These are phyloP conservation scores for Gynostemma pentaphyllum DNA, from an alignment of 306 rosid genomes.

Conservation along the genomic window DNA sequence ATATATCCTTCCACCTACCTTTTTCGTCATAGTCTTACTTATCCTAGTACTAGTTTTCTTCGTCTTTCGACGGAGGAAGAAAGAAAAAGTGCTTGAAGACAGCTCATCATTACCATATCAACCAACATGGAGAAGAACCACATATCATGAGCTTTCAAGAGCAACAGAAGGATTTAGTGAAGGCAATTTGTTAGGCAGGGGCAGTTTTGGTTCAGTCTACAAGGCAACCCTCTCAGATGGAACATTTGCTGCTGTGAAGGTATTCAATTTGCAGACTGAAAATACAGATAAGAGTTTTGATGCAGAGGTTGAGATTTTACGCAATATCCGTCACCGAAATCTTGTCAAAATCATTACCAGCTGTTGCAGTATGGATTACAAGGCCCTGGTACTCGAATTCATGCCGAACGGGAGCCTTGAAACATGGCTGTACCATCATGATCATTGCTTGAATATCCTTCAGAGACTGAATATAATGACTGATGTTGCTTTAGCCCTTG, in stretches of 20 bases:
- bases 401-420: constrained; percentile 16
- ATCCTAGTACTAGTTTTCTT: neutral
- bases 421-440: neutral
- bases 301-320: neutral
- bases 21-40: neutral
- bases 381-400: constrained; percentile 14
- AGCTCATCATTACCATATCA: neutral
- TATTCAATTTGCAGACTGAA: constrained; percentile 8
- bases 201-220: constrained; percentile 10
- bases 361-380: constrained; percentile 11
- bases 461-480: constrained; percentile 15
- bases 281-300: neutral
- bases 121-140: constrained; percentile 4
- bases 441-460: neutral
- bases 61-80: neutral
- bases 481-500: constrained; percentile 20
- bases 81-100: neutral
- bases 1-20: neutral
- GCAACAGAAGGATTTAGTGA: constrained; percentile 13
- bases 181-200: constrained; percentile 2
- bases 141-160: constrained; percentile 8
- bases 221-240: constrained; percentile 14
- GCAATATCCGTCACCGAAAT: constrained; percentile 16
- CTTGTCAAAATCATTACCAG: constrained; percentile 11
- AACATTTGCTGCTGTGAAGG: constrained; percentile 9